Evolutionary conservation across 2,329 filamentous ascomycete species (phyloP).

Genomic region (Sporothrix schenckii): DNA sequence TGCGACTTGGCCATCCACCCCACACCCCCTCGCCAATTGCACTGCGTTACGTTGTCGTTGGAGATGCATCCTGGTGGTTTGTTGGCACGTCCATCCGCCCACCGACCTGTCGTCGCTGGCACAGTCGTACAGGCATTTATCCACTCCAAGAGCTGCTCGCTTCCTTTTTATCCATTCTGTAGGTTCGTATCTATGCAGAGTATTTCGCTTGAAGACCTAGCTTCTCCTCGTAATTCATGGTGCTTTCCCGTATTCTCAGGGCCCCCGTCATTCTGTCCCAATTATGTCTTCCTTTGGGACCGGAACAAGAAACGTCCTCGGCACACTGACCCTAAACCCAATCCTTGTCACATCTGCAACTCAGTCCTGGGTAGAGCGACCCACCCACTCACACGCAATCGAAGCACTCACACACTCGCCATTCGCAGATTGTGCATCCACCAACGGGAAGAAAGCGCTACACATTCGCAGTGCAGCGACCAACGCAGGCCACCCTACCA

Average conservation of each 20-base stretch:
- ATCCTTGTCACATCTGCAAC: not conserved
- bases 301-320: too few species aligned
- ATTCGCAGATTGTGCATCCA: conserved; percentile 10
- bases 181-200: conserved; percentile 3
- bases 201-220: not conserved
- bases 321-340: not conserved
- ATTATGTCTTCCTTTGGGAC: not conserved
- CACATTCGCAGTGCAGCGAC: too few species aligned
- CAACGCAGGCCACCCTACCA: not conserved
- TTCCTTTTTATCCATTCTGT: not conserved
- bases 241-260: not conserved
- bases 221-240: not conserved
- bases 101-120: conserved; percentile 24
- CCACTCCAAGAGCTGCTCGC: not conserved
- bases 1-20: conserved; percentile 2
- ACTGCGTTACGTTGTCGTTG: conserved; percentile 20
- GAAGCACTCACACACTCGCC: not conserved
- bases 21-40: conserved; percentile 10
- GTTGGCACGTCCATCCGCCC: conserved; percentile 17
- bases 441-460: conserved; percentile 21
- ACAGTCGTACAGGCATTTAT: conserved; percentile 20
- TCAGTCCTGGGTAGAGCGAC: not conserved
- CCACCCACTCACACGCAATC: conserved; percentile 11
- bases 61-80: conserved; percentile 4
- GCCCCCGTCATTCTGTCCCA: not conserved